Conservation (phyloP, 352 stramenopile species). For the Pythium sukuiense region DNA sequence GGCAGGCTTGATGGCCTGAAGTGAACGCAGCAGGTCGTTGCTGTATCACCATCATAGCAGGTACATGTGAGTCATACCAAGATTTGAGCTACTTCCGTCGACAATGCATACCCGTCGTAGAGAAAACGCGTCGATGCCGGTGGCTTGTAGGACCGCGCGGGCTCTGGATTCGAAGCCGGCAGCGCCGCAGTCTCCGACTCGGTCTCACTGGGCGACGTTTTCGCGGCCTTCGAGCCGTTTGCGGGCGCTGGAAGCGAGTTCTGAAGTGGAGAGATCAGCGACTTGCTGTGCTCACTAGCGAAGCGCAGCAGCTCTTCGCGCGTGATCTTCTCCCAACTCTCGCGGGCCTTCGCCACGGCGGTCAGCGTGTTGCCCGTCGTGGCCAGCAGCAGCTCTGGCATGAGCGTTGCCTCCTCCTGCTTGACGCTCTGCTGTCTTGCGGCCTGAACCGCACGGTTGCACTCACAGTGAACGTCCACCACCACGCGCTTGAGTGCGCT, state of each 20-base stretch:
- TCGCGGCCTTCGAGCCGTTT: neutral
- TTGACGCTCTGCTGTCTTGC: conserved; percentile 30
- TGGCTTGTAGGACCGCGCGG: conserved; percentile 17
- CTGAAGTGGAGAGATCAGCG: conserved; percentile 29
- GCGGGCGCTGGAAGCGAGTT: neutral
- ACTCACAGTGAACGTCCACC: conserved; percentile 60
- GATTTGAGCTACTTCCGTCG: neutral
- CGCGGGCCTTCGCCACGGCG: conserved; percentile 38
- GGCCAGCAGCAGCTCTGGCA: conserved; percentile 25
- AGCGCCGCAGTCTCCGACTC: neutral
- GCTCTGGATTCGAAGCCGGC: conserved; percentile 2
- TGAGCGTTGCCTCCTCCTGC: conserved; percentile 28
- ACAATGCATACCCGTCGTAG: conserved; percentile 49
- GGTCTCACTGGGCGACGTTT: neutral
- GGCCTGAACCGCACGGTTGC: conserved; percentile 22
- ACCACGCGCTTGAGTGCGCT: conserved; percentile 51
- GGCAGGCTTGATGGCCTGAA: conserved; percentile 58
- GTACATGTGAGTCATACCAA: neutral
- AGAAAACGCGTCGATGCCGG: conserved; percentile 45
- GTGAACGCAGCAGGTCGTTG: conserved; percentile 56
- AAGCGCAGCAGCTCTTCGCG: conserved; percentile 67
- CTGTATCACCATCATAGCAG: conserved; percentile 21
- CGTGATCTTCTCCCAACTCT: conserved; percentile 65
- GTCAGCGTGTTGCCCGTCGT: conserved; percentile 41
- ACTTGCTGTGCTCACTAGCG: conserved; percentile 40